Evolutionary conservation across 176 grass and related monocot genomes (phyloP).

Genomic region (Metroxylon sagu): DNA sequence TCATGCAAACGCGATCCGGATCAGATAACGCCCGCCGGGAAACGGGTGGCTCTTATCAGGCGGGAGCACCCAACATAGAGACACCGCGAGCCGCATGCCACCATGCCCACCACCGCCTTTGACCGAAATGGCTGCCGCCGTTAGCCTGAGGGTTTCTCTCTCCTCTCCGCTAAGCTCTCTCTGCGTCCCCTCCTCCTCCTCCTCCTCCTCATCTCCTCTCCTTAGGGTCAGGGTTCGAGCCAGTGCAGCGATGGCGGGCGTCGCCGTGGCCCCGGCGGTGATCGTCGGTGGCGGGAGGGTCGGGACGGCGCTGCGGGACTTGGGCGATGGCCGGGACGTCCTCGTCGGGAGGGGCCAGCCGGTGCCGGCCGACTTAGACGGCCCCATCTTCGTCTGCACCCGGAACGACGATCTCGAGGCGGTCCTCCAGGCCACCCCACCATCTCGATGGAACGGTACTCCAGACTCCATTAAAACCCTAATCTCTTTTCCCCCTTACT

Average conservation of each 20-base stretch:
- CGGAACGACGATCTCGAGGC: slow-evolving; percentile 92
- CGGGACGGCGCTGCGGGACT: slow-evolving; percentile 45
- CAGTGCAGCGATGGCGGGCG: slow-evolving; percentile 25
- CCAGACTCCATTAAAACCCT: not conserved
- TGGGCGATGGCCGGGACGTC: slow-evolving; percentile 50
- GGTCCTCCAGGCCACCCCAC: slow-evolving; percentile 71
- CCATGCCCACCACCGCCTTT: slow-evolving; percentile 1
- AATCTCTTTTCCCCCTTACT: not conserved
- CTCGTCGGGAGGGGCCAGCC: slow-evolving; percentile 55
- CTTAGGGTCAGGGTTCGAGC: slow-evolving; percentile 16
- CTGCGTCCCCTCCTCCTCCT: slow-evolving; percentile 13
- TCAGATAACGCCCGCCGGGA: slow-evolving; percentile 34
- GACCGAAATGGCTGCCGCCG: slow-evolving; percentile 17
- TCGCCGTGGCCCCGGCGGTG: slow-evolving; percentile 49
- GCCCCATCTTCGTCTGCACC: slow-evolving; percentile 78
- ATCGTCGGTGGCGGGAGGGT: slow-evolving; percentile 78
- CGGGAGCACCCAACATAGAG: slow-evolving; percentile 12
- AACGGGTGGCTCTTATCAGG: slow-evolving; percentile 50
- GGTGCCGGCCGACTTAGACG: slow-evolving; percentile 40
- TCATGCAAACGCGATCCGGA: not conserved
- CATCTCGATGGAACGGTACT: slow-evolving; percentile 69
- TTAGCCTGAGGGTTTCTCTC: slow-evolving; percentile 20
- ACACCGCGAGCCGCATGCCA: slow-evolving; percentile 21
- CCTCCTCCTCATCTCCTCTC: slow-evolving; percentile 10
- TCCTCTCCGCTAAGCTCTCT: slow-evolving; percentile 22